These are phyloP conservation scores for Cryptomeria japonica DNA, from an alignment of 75 land plant genomes.

Conservation along the genomic window DNA sequence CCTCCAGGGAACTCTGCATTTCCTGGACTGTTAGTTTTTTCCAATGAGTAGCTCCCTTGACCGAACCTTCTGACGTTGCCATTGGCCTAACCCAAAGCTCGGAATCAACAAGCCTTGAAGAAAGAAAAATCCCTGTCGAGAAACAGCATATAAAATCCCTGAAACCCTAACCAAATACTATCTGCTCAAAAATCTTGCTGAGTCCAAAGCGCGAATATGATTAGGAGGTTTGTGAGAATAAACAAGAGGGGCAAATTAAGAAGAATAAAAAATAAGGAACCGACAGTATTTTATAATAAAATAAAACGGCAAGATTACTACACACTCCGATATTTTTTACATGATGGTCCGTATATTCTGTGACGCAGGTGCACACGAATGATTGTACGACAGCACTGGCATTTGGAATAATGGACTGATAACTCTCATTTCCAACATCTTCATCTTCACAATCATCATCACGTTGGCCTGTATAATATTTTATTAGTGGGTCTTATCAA, in stretches of 20 bases:
- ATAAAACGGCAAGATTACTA: neutral
- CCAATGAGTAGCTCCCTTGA: slow-evolving; percentile 9
- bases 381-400: too few species aligned
- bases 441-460: too few species aligned
- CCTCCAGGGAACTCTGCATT: slow-evolving; percentile 11
- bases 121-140: neutral
- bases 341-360: neutral
- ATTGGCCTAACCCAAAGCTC: neutral
- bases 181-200: too few species aligned
- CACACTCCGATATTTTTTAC: neutral
- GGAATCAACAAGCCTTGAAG: neutral
- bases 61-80: neutral
- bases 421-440: too few species aligned
- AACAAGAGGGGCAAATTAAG: neutral
- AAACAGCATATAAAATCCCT: neutral
- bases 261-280: neutral
- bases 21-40: slow-evolving; percentile 9
- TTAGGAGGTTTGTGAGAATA: neutral
- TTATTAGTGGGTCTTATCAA: too few species aligned
- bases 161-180: neutral
- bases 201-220: neutral
- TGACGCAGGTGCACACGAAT: neutral
- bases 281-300: neutral
- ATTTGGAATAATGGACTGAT: too few species aligned
- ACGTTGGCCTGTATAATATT: too few species aligned